Evolutionary conservation across 2,329 filamentous ascomycete genomes (phyloP).

Genomic region (Tolypocladium endophyticum): DNA sequence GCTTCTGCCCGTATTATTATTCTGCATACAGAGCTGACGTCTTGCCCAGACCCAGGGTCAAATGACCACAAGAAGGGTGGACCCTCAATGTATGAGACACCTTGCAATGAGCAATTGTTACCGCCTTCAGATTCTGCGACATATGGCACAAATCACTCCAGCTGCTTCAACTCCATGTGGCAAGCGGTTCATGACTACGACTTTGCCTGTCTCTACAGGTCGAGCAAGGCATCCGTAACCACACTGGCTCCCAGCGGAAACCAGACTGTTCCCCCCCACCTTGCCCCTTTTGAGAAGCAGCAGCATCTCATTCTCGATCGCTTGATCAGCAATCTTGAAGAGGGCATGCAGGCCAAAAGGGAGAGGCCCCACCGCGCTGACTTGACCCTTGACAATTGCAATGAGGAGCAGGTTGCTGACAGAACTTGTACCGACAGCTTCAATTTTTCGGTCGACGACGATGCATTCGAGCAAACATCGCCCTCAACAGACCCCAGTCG

Average conservation of each 20-base stretch:
- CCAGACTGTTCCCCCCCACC: slow-evolving; percentile 9
- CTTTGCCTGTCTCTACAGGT: background rate
- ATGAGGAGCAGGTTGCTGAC: slow-evolving; percentile 19
- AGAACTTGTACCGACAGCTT: slow-evolving; percentile 33
- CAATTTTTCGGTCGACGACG: slow-evolving; percentile 33
- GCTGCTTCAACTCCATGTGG: background rate
- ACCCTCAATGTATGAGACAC: slow-evolving; percentile 37
- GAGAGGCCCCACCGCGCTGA: slow-evolving; percentile 1
- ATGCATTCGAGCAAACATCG: slow-evolving; percentile 25
- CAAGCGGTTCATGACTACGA: background rate
- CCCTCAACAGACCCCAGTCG: slow-evolving; percentile 19
- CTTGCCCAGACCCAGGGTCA: background rate
- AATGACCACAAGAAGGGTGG: slow-evolving; percentile 11
- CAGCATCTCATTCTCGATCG: slow-evolving; percentile 26
- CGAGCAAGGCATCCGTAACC: slow-evolving; percentile 3
- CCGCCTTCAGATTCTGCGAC: slow-evolving; percentile 6
- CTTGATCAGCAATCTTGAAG: slow-evolving; percentile 22
- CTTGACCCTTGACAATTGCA: background rate
- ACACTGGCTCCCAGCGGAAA: slow-evolving; percentile 21
- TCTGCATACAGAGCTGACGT: background rate
- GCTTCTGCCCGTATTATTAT: too few relatives aligned
- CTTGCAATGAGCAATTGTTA: slow-evolving; percentile 7
- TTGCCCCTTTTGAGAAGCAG: slow-evolving; percentile 28
- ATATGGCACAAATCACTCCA: slow-evolving; percentile 3
- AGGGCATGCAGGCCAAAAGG: slow-evolving; percentile 7